Base-by-base conservation (phyloP, 1,284 basidiomycete species). In the Xerocomus tenax region DNA sequence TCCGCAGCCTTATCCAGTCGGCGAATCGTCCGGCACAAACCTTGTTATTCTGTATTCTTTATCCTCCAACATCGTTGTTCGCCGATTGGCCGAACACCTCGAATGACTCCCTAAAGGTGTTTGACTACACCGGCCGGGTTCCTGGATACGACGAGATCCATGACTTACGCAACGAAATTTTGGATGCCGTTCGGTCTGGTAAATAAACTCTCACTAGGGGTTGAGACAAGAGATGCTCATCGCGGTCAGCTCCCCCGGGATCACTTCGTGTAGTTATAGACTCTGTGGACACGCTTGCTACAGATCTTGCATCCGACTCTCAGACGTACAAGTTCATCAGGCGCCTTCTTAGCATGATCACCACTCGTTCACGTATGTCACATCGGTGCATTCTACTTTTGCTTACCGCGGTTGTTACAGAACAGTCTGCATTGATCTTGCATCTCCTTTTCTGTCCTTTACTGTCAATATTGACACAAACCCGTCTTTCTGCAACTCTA, bases 401-500 rank as follows among this genome's bases (percentile, higher is more conserved):
- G n/a, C 50, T 52, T 36, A 52, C 46, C 18, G 9, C 39, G 23
- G 42, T 40, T 42, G 21, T 25, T 48, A n/a, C 60, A 83, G 80
- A 70, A 15, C 71, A 78, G 19, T 84, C 84, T 6, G 78, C 81
- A 38, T 70, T 93, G 10, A 72, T 85, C 42, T 62, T 91, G 1
- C 84, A 90, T 52, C 66, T 79, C 7, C 71, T 77, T 29, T 69
- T 71, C 7, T 79, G 78, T 4, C 61, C 75, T 5, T 64, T 89
- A 39, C 60, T 79, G 12, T 69, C 78, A 5, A 64, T 81, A 36
- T 64, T 93, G 50, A 69, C 74, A 15, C 73, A 82, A 34, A 78
- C 84, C 0, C 65, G 75, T 5, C 81, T 91, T 63, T 84, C 84
- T 0, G 65, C 84, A 0, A 74, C 83, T 1, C 69, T 93, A 35